Percentiles rank a stretch among this genome's conserved stretches.
Evolutionary conservation across 2,329 filamentous ascomycete species (phyloP).

Genomic region (Ophiostoma sp.): DNA sequence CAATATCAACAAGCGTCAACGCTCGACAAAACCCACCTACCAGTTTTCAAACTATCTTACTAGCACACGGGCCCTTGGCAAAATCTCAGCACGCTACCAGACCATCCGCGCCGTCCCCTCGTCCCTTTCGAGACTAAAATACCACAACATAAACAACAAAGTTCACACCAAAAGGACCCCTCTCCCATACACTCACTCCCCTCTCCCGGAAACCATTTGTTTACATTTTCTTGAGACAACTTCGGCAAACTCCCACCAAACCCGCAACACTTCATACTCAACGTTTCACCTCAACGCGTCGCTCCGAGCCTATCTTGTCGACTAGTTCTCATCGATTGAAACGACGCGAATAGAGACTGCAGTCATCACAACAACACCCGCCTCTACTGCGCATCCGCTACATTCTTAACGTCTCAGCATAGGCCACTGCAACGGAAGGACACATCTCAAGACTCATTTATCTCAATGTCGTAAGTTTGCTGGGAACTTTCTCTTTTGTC

Average conservation of each 20-base stretch:
- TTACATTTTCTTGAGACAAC: constrained; percentile 14
- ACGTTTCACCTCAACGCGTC: not conserved
- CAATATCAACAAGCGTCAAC: not conserved
- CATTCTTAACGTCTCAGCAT: no score
- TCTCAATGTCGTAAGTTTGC: not conserved
- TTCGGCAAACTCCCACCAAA: constrained; percentile 6
- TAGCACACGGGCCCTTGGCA: constrained; percentile 5
- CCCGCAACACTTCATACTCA: not conserved
- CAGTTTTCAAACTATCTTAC: not conserved
- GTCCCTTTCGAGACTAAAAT: constrained; percentile 12
- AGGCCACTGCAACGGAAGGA: not conserved
- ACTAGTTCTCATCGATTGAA: constrained; percentile 15
- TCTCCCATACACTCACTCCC: not conserved
- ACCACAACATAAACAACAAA: constrained; percentile 13
- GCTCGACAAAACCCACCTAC: not conserved
- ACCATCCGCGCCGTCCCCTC: constrained; percentile 11
- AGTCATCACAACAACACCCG: no score
- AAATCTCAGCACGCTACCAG: constrained; percentile 9
- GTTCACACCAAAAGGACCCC: not conserved
- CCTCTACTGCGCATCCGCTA: no score
- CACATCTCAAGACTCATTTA: not conserved
- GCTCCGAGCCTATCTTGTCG: not conserved
- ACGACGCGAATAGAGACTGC: not conserved
- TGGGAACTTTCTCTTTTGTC: not conserved
- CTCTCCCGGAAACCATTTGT: not conserved